These are phyloP conservation scores for Cytospora paraplurivora DNA, from an alignment of 2,329 filamentous ascomycete species.

Conservation along the genomic window DNA sequence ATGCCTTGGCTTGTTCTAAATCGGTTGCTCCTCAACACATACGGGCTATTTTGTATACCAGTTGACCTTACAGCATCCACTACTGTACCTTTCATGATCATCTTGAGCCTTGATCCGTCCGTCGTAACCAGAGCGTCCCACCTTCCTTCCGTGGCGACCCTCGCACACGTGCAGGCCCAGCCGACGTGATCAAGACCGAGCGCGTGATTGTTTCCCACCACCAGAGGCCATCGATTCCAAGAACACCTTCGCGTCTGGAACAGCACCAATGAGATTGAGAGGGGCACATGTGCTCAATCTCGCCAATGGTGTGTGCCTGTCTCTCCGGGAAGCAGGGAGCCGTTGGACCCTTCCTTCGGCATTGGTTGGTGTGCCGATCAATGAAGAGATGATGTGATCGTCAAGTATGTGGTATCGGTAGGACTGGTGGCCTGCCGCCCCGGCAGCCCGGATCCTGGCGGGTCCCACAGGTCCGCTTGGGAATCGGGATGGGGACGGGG, in stretches of 20 bases:
- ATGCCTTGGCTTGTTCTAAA: too few relatives aligned
- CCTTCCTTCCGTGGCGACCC: not conserved
- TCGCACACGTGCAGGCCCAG: not conserved
- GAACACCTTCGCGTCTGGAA: conserved; percentile 10
- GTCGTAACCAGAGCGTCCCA: not conserved
- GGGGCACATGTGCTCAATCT: not conserved
- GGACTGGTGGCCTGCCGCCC: too few relatives aligned
- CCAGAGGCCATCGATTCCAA: conserved; percentile 1
- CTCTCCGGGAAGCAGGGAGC: not conserved
- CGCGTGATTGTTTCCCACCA: conserved; percentile 11
- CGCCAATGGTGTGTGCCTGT: not conserved
- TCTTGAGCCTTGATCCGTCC: not conserved
- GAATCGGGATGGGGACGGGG: not conserved
- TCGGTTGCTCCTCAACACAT: too few relatives aligned
- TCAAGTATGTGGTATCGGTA: not conserved
- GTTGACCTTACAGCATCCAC: too few relatives aligned
- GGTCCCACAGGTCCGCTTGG: too few relatives aligned
- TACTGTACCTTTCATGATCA: too few relatives aligned
- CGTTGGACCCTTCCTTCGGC: not conserved
- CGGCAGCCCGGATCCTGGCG: not conserved
- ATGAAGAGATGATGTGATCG: not conserved
- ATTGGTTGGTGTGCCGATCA: not conserved
- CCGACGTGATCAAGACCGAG: not conserved
- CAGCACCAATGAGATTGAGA: conserved; percentile 10
- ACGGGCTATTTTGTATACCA: too few relatives aligned